Evolutionary conservation across 495 filamentous ascomycete species (phyloP), one percentile per base, ranked within the genome.

Genomic region (Talaromyces adpressus): DNA sequence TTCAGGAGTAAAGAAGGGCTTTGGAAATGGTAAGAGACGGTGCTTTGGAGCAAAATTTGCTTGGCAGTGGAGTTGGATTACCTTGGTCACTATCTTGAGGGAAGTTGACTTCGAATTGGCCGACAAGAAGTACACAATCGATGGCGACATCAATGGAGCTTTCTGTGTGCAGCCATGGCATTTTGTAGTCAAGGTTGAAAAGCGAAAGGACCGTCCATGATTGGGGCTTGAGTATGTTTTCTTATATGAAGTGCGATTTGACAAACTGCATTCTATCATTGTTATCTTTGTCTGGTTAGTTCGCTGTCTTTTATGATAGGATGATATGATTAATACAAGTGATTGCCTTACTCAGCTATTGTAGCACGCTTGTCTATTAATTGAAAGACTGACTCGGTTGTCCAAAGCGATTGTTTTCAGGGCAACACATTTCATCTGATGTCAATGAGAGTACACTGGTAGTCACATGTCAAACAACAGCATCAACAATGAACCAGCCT

Each of bases 1-100:
- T 0, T 64, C 71, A 5, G 82, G 77, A 0, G 85, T 84, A 7
- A 89, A 86, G 82, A 89, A 87, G 66, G 78, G 77, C 41, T 91
- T 89, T 61, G 89, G 89, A 2, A 90, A 89, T 63, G 89, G 89
- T 20, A 86, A 86, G 77, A 71, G 89, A 41, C 80, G 81, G 65
- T 91, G 89, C 63, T 82, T 87, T 53, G 89, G 88, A 5, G 83
- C 80, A 66, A 70, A 83, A 64, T 89, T 85, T 77, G 88, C 88
- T 4, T 86, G 82, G 85, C 82, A 88, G 66, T 82, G 80, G 80
- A 75, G 72, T 29, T 64, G 80, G 64, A 69, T 75, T 53, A 73
- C 73, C 0, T 61, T 82, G 9, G 73, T 75, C 23, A 73, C 68
- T 29, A 71, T 82, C 18, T 56, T 82, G 49, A 75, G 73, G 63